Evolutionary conservation across 2,329 filamentous ascomycete species (phyloP).

Genomic region (Albifimbria verrucaria): DNA sequence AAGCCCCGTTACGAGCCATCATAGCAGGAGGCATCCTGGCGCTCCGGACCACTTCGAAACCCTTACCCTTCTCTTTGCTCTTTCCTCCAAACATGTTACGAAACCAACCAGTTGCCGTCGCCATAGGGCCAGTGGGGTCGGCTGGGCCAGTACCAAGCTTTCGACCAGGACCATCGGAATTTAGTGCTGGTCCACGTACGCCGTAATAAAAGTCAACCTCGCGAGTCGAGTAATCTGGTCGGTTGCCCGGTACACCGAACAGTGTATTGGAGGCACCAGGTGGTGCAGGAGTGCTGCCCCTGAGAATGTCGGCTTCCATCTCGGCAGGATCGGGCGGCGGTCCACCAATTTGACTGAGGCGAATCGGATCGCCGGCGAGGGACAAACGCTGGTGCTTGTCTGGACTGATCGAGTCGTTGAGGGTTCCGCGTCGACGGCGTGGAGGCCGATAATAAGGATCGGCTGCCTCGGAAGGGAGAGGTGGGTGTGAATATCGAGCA

Average conservation of each 20-base stretch:
- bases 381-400: conserved; percentile 25
- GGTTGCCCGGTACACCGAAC: conserved; percentile 47
- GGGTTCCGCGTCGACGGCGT: conserved; percentile 63
- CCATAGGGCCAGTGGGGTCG: conserved; percentile 88
- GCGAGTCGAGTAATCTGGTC: conserved; percentile 85
- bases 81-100: conserved; percentile 76
- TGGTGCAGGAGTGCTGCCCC: conserved; percentile 42
- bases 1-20: conserved; percentile 46
- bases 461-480: conserved; percentile 48
- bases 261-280: conserved; percentile 24
- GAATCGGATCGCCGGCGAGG: conserved; percentile 28
- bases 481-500: conserved; percentile 41
- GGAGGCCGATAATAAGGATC: conserved; percentile 91
- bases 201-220: conserved; percentile 98
- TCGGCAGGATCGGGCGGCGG: conserved; percentile 35
- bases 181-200: conserved; percentile 82
- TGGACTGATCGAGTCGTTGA: conserved; percentile 33
- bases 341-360: conserved; percentile 31
- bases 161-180: conserved; percentile 74
- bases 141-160: conserved; percentile 91
- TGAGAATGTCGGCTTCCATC: conserved; percentile 37
- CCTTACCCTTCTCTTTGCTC: conserved; percentile 91
- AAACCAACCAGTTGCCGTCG: conserved; percentile 87
- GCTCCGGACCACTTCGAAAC: conserved; percentile 94
- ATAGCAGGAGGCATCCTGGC: conserved; percentile 79